Evolutionary conservation across 2,329 filamentous ascomycete genomes (phyloP).

Genomic region (Ceratocystis cubensis): DNA sequence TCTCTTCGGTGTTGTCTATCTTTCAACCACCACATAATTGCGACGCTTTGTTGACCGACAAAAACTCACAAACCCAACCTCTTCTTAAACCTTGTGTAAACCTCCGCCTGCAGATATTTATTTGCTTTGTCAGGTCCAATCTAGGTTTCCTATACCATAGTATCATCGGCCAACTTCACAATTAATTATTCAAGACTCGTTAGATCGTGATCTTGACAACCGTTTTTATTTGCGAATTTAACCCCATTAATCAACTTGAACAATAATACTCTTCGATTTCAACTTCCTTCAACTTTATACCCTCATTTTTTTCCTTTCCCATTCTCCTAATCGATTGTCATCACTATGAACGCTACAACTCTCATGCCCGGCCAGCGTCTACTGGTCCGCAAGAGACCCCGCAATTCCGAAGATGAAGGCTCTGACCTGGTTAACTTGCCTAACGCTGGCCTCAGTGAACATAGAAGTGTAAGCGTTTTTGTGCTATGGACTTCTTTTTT

Average conservation of each 20-base stretch:
- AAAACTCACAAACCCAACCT: slow-evolving; percentile 3
- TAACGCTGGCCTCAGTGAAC: slow-evolving; percentile 17
- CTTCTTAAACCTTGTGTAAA: slow-evolving; percentile 3
- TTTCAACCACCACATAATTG: slow-evolving; percentile 12
- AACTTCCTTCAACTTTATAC: neutral
- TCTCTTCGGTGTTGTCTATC: neutral
- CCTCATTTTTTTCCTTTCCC: neutral
- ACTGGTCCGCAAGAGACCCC: slow-evolving; percentile 19
- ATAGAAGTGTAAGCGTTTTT: slow-evolving; percentile 20
- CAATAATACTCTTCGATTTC: neutral
- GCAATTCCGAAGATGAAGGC: slow-evolving; percentile 18
- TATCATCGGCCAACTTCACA: neutral
- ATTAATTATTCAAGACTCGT: slow-evolving; percentile 1
- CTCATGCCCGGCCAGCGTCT: slow-evolving; percentile 17
- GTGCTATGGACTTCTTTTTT: neutral
- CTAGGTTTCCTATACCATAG: neutral
- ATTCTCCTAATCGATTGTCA: neutral
- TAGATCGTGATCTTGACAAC: slow-evolving; percentile 8
- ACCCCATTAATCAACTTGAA: neutral
- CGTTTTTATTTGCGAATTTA: neutral
- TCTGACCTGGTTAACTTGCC: slow-evolving; percentile 5
- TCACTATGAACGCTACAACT: slow-evolving; percentile 12
- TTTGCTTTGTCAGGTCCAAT: neutral
- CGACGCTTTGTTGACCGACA: slow-evolving; percentile 8
- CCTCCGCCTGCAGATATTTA: slow-evolving; percentile 9